phyloP scores from a whole-genome alignment of 768 basidiomycete species.

The Boletus rubroflammeus region DNA sequence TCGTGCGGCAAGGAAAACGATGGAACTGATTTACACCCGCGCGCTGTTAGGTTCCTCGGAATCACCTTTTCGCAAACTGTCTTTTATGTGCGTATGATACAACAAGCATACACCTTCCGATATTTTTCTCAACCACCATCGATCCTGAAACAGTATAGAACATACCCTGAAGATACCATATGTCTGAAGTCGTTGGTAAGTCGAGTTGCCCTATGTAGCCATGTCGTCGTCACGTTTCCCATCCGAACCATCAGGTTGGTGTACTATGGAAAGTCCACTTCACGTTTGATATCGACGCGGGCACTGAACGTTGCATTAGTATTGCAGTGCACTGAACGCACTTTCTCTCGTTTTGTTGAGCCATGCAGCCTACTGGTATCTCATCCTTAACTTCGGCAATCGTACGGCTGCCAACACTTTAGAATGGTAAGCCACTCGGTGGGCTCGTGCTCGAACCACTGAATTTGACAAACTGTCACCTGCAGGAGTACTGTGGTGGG shows the following conservation, averaged over 20 bases:
- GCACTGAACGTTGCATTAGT: not conserved
- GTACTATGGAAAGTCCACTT: not conserved
- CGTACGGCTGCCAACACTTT: not conserved
- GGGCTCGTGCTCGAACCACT: not conserved
- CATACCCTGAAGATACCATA: not conserved
- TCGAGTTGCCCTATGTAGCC: not conserved
- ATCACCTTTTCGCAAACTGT: not conserved
- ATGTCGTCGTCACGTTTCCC: not conserved
- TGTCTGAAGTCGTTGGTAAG: not conserved
- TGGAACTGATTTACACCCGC: not conserved
- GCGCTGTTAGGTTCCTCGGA: not conserved
- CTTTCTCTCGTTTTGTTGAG: not conserved
- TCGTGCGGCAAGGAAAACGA: not conserved
- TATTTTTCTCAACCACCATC: not conserved
- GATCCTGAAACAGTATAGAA: not conserved
- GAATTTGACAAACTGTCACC: not conserved
- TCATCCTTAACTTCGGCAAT: not conserved
- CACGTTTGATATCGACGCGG: not conserved
- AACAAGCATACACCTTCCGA: not conserved
- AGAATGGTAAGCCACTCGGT: not conserved
- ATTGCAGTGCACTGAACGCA: not conserved
- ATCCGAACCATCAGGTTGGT: not conserved
- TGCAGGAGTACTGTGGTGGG: not conserved
- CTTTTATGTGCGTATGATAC: not conserved
- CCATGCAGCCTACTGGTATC: not conserved